Percentiles rank a stretch among this genome's conserved stretches.
Evolutionary conservation across 1,284 basidiomycete genomes (phyloP).

Genomic region (Ustilago curta): DNA sequence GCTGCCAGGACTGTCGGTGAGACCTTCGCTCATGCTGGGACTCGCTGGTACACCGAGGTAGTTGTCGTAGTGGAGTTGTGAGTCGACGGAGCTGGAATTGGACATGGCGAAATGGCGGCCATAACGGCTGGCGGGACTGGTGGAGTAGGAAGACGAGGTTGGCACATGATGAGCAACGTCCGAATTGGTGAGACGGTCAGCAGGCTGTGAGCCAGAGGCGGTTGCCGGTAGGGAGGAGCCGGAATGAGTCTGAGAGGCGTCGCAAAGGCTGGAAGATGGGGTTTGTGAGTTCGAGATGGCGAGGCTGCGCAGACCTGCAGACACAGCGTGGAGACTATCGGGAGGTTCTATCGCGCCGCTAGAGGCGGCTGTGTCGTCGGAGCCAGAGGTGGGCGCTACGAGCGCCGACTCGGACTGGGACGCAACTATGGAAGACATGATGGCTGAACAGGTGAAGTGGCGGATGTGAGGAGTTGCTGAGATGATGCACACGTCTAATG

Average conservation of each 20-base stretch:
- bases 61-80: conserved; percentile 32
- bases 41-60: conserved; percentile 37
- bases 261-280: conserved; percentile 1
- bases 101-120: conserved; percentile 43
- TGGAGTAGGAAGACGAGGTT: conserved; percentile 20
- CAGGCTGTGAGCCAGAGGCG: conserved; percentile 6
- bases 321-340: conserved; percentile 41
- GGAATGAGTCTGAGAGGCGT: conserved; percentile 11
- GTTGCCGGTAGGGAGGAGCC: conserved; percentile 33
- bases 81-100: conserved; percentile 41
- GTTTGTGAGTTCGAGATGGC: conserved; percentile 18
- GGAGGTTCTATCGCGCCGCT: conserved; percentile 42
- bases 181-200: conserved; percentile 19
- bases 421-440: conserved; percentile 26
- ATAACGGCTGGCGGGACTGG: conserved; percentile 32
- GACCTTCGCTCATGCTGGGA: conserved; percentile 52
- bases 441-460: conserved; percentile 1
- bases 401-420: conserved; percentile 26
- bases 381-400: conserved; percentile 12
- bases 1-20: conserved; percentile 60
- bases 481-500: conserved; percentile 19
- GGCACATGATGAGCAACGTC: neutral
- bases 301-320: conserved; percentile 35
- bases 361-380: conserved; percentile 23
- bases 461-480: neutral